Conservation (phyloP, 2,329 filamentous ascomycete genomes). For the Colletotrichum sp. region DNA sequence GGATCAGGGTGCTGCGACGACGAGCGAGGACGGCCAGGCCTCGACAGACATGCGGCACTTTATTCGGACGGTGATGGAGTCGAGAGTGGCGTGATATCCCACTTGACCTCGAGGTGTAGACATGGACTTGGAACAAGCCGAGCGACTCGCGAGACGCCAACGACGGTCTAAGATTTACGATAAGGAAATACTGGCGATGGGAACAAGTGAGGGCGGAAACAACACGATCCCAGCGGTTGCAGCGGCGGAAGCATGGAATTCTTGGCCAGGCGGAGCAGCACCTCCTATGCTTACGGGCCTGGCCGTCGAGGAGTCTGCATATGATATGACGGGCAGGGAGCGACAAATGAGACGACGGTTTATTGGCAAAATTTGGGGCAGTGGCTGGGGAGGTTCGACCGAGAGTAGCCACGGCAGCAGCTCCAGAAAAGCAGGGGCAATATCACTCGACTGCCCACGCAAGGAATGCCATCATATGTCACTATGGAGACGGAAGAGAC, state of each 20-base stretch:
- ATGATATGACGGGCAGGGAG: neutral
- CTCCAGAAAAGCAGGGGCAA: neutral
- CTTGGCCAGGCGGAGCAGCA: neutral
- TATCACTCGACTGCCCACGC: neutral
- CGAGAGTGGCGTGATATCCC: constrained; percentile 47
- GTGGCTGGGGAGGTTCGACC: neutral
- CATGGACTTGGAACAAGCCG: neutral
- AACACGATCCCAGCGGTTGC: neutral
- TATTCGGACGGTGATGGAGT: constrained; percentile 65
- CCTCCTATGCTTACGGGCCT: neutral
- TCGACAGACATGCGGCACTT: constrained; percentile 63
- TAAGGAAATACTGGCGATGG: neutral
- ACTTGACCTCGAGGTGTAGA: neutral
- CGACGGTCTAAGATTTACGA: neutral
- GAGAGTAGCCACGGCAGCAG: neutral
- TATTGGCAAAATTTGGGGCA: neutral
- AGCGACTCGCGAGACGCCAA: neutral
- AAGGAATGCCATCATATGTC: neutral
- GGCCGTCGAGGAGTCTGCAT: neutral
- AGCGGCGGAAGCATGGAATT: neutral
- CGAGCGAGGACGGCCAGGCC: constrained; percentile 49
- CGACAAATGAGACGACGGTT: neutral
- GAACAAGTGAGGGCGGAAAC: neutral
- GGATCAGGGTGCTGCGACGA: constrained; percentile 41
- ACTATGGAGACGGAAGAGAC: neutral